Conservation (phyloP, 1,284 basidiomycete genomes). For the Trichosporon inkin region DNA sequence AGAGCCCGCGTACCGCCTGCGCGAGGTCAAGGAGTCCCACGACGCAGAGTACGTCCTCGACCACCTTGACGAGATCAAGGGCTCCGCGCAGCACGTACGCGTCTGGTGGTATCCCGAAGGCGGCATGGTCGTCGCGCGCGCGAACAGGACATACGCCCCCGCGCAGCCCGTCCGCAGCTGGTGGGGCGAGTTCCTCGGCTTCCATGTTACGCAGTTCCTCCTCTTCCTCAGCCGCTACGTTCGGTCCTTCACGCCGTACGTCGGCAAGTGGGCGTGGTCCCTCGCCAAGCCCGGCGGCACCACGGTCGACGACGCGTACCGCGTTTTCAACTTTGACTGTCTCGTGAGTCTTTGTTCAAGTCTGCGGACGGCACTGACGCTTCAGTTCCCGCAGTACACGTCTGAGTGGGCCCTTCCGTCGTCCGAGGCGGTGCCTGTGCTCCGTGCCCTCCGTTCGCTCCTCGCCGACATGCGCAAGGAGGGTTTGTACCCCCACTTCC, state of each 20-base stretch:
- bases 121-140: conserved; percentile 66
- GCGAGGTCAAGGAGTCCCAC: conserved; percentile 67
- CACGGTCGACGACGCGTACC: conserved; percentile 66
- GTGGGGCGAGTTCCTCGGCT: conserved; percentile 66
- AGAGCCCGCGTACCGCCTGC: conserved; percentile 76
- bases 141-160: conserved; percentile 67
- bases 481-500: conserved; percentile 84
- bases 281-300: conserved; percentile 37
- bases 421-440: conserved; percentile 43
- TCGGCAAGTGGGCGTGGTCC: conserved; percentile 49
- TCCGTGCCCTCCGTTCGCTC: background rate
- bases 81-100: conserved; percentile 76
- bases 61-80: conserved; percentile 56
- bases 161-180: conserved; percentile 51
- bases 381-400: conserved; percentile 77
- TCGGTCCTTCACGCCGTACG: conserved; percentile 43
- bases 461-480: conserved; percentile 25
- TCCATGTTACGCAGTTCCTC: conserved; percentile 73
- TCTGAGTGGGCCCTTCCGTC: conserved; percentile 82
- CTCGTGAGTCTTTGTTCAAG: conserved; percentile 29
- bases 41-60: conserved; percentile 58
- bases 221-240: conserved; percentile 58
- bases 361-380: conserved; percentile 2
- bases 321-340: conserved; percentile 75
- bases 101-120: conserved; percentile 93